Base-by-base conservation (phyloP, 2,329 filamentous ascomycete genomes). In the Botrytis paeoniae region DNA sequence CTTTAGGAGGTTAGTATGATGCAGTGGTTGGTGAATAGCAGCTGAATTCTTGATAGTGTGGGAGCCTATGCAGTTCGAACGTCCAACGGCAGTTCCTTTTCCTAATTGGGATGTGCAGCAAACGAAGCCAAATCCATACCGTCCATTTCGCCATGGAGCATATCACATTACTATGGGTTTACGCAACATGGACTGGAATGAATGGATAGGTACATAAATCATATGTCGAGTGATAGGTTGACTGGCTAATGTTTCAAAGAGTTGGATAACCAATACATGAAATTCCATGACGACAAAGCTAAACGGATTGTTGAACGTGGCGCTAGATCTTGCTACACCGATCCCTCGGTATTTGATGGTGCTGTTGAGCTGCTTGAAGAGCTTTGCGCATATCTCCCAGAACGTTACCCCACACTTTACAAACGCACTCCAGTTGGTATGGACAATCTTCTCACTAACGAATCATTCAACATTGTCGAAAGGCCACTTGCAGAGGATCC, bases 351-450 rank as follows among this genome's bases (percentile, higher is more conserved):
- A 1, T 91, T 88, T 80, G 88, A 90, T 37, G 93, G 89, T 0
- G 93, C 93, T 0, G 82, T 93, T 39, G 93, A 97, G 80, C 85
- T 96, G 0, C 84, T 96, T 0, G 89, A 94, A 78, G 93, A 96
- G 79, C 83, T 97, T 70, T 85, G 84, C 37, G 83, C 84, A 35
- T 96, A 95, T 80, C 86, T 97, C 3, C 90, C 92, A 0, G 86
- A 90, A 73, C 88, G 93, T 16, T 97, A 97, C 78, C 93, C 93
- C 0, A 86, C 83, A 6, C 83, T 97, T 73, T 97, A 89, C 83
- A 82, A 83, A 69, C 86, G 87, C 43, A 93, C 91, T 0, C 78
- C 83, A 1, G 86, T 87, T 0, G 92, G 92, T 0, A 87, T 95
- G 77, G 86, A 89, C 75, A 97, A 96, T 80, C 80, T 91, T 25